phyloP scores from a whole-genome alignment of 2,329 filamentous ascomycete genomes.

The Pestalotiopsis sp. region DNA sequence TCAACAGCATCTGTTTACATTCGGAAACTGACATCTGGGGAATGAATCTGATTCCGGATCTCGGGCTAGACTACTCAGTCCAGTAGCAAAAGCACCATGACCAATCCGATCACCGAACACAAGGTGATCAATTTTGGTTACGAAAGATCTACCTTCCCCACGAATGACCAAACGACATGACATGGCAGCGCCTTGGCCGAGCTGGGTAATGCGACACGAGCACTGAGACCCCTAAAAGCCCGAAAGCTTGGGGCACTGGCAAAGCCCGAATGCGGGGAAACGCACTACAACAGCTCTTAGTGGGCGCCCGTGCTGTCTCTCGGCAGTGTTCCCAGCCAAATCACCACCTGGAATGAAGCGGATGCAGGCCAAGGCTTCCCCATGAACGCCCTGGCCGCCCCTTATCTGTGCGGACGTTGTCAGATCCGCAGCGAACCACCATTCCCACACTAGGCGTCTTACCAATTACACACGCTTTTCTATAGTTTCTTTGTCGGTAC shows the following conservation, averaged over 20 bases:
- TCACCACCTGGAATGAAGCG: neutral
- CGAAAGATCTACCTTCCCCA: neutral
- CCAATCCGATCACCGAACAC: neutral
- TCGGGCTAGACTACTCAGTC: neutral
- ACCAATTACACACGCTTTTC: neutral
- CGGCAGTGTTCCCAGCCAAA: neutral
- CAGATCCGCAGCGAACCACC: neutral
- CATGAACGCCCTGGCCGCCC: neutral
- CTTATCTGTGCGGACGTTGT: slow-evolving; percentile 5
- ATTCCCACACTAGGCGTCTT: neutral
- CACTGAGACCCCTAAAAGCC: neutral
- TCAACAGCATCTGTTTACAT: too few relatives aligned
- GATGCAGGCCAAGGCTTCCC: neutral
- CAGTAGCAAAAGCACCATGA: neutral
- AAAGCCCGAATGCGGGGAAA: neutral
- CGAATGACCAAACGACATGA: neutral
- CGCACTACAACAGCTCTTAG: neutral
- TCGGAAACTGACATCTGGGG: neutral
- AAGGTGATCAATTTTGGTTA: neutral
- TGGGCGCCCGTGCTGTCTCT: neutral
- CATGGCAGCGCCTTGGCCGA: neutral
- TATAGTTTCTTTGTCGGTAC: neutral
- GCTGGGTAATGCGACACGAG: neutral
- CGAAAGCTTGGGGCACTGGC: neutral
- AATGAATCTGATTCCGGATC: neutral